These are phyloP conservation scores for Colletotrichum sublineola DNA, from an alignment of 2,329 filamentous ascomycete genomes.

Conservation along the genomic window DNA sequence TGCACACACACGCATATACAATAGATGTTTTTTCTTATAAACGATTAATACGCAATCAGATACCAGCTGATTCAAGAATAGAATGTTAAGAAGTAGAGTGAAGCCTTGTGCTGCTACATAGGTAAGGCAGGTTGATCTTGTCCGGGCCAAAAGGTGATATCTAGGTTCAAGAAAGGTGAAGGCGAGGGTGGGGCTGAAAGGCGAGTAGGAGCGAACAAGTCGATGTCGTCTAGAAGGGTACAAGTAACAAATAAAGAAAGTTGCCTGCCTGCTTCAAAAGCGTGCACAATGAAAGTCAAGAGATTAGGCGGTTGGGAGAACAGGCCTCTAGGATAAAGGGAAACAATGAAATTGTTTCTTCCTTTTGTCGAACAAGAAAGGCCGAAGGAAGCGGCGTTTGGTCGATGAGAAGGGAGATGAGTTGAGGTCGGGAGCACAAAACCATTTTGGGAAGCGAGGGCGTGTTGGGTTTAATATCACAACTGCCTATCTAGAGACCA, in stretches of 20 bases:
- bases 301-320: constrained; percentile 37
- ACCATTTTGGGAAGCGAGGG: constrained; percentile 30
- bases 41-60: constrained; percentile 38
- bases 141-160: constrained; percentile 6
- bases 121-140: not conserved
- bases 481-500: not conserved
- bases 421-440: constrained; percentile 29
- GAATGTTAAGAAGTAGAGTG: constrained; percentile 20
- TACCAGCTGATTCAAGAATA: constrained; percentile 42
- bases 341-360: constrained; percentile 41
- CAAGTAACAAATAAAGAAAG: constrained; percentile 29
- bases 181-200: constrained; percentile 7
- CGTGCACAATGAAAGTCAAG: constrained; percentile 12
- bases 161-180: constrained; percentile 2
- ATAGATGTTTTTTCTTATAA: constrained; percentile 5
- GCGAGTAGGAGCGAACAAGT: constrained; percentile 26
- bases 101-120: constrained; percentile 29
- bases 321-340: constrained; percentile 31
- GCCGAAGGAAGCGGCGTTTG: constrained; percentile 12
- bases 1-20: not conserved
- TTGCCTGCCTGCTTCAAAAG: constrained; percentile 38
- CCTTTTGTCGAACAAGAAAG: constrained; percentile 30
- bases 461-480: constrained; percentile 39
- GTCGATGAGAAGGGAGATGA: constrained; percentile 25
- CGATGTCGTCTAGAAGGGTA: constrained; percentile 20